Evolutionary conservation across 1,139 yeast species (phyloP).

Genomic region (Scheffersomyces cryptocercus): DNA sequence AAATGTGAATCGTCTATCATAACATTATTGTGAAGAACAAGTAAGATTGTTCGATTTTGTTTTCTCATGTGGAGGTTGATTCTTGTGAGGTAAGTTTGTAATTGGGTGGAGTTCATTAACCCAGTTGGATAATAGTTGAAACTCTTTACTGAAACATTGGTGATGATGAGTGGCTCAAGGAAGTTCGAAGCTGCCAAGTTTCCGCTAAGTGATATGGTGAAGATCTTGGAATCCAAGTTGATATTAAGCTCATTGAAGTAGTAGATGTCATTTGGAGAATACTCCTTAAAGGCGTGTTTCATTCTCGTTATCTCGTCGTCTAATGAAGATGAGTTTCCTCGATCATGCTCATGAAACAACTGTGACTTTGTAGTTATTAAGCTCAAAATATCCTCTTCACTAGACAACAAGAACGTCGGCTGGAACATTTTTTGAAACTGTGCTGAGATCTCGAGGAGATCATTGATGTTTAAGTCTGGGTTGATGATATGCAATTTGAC

Average conservation of each 20-base stretch:
- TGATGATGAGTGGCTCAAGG: constrained; percentile 13
- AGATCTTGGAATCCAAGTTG: constrained; percentile 7
- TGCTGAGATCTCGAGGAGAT: neutral
- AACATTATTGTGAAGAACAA: constrained; percentile 11
- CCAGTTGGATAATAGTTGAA: constrained; percentile 15
- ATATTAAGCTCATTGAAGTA: constrained; percentile 19
- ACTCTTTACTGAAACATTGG: constrained; percentile 7
- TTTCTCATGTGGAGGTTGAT: constrained; percentile 6
- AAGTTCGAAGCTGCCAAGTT: constrained; percentile 12
- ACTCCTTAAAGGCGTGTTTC: neutral
- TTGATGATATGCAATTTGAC: neutral
- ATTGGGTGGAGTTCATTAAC: constrained; percentile 10
- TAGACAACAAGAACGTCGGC: neutral
- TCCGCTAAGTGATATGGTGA: constrained; percentile 12
- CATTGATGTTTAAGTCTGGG: neutral
- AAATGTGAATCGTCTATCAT: constrained; percentile 9
- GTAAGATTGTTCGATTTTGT: constrained; percentile 6
- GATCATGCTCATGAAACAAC: neutral
- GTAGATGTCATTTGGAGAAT: constrained; percentile 8
- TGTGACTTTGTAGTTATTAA: neutral
- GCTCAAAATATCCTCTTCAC: neutral
- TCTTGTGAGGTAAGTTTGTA: constrained; percentile 8
- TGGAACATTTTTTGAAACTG: neutral
- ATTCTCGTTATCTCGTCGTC: constrained; percentile 7
- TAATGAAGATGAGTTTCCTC: constrained; percentile 1